These are phyloP conservation scores for Tuber borchii DNA, from an alignment of 495 filamentous ascomycete species.

Conservation along the genomic window DNA sequence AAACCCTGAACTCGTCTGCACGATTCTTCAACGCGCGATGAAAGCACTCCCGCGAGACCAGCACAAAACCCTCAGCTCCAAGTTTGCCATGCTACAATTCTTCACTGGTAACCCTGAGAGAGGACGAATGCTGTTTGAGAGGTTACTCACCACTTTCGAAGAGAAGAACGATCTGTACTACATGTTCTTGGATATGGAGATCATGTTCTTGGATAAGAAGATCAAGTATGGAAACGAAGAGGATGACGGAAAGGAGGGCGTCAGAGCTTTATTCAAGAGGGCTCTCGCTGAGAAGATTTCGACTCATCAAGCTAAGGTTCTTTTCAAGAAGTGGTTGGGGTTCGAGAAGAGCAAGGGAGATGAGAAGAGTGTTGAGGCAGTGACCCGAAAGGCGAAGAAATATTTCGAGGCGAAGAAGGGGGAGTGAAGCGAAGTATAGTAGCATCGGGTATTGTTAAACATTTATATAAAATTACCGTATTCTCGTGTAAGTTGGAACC, in stretches of 20 bases:
- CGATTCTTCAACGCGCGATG: slow-evolving; percentile 73
- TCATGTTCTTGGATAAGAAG: slow-evolving; percentile 82
- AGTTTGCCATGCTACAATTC: slow-evolving; percentile 89
- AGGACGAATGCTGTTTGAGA: slow-evolving; percentile 90
- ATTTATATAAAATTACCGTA: neutral
- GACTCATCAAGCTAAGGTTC: slow-evolving; percentile 55
- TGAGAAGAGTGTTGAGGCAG: slow-evolving; percentile 62
- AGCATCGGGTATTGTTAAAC: neutral
- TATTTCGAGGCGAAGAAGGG: slow-evolving; percentile 56
- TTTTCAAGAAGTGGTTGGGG: slow-evolving; percentile 76
- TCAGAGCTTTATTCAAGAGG: slow-evolving; percentile 45
- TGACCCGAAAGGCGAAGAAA: slow-evolving; percentile 66
- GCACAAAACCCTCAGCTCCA: slow-evolving; percentile 67
- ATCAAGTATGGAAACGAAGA: slow-evolving; percentile 45
- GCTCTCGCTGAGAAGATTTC: slow-evolving; percentile 36
- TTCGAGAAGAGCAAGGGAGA: slow-evolving; percentile 72
- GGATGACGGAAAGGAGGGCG: slow-evolving; percentile 29
- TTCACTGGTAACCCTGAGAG: slow-evolving; percentile 80
- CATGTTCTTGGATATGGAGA: too few species aligned
- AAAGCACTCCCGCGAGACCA: slow-evolving; percentile 68
- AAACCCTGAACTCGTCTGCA: slow-evolving; percentile 66
- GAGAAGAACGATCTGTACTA: slow-evolving; percentile 91
- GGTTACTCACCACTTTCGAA: slow-evolving; percentile 71
- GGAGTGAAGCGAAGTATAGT: slow-evolving; percentile 30
- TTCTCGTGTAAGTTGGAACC: too few species aligned